Conservation (phyloP, 176 grass and related monocot species). For the Musa troglodytarum region DNA sequence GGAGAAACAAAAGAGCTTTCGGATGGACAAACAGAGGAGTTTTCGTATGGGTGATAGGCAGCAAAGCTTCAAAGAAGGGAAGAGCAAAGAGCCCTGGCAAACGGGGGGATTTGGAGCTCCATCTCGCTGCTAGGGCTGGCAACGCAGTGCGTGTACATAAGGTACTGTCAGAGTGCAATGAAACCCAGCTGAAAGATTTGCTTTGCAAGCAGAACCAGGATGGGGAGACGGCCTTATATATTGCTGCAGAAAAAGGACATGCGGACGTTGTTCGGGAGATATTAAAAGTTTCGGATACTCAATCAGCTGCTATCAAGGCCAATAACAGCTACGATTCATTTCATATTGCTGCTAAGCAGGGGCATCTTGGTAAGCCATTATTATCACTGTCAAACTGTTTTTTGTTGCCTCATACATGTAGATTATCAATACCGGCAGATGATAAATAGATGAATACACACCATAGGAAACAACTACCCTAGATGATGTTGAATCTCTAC, state of each 20-base stretch:
- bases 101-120: slow-evolving; percentile 15
- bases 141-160: slow-evolving; percentile 5
- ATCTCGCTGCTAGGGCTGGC: slow-evolving; percentile 20
- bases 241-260: slow-evolving; percentile 21
- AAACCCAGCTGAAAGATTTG: slow-evolving; percentile 1
- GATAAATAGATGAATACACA: not conserved
- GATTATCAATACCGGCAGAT: not conserved
- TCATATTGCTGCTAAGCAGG: slow-evolving; percentile 21
- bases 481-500: not conserved
- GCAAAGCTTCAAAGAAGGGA: slow-evolving; percentile 20
- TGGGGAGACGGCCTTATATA: slow-evolving; percentile 15
- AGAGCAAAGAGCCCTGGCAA: slow-evolving; percentile 16
- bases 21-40: slow-evolving; percentile 20
- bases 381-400: not conserved
- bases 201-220: slow-evolving; percentile 22
- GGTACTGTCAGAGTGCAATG: slow-evolving; percentile 12
- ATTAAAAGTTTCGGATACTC: slow-evolving; percentile 14
- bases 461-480: not conserved
- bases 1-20: slow-evolving; percentile 13
- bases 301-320: slow-evolving; percentile 20
- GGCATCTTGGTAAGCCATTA: slow-evolving; percentile 17
- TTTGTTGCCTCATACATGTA: not conserved
- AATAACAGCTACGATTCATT: slow-evolving; percentile 19
- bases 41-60: slow-evolving; percentile 14
- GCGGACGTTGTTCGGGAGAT: slow-evolving; percentile 9